Percentiles rank a stretch among this genome's conserved stretches.
These are phyloP conservation scores for Leccinum aurantiacum DNA, from an alignment of 768 basidiomycete species.

Conservation along the genomic window DNA sequence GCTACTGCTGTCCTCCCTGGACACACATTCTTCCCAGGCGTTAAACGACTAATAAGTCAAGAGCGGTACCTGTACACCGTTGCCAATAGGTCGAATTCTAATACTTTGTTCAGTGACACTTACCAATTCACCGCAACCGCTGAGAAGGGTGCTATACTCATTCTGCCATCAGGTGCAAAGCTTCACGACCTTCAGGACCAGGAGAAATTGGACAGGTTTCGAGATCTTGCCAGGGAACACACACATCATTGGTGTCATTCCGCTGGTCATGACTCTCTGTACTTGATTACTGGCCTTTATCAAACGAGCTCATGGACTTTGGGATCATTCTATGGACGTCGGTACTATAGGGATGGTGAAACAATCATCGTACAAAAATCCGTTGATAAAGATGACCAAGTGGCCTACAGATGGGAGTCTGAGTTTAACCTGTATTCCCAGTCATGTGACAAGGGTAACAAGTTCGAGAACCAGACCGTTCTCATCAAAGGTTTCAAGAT, in stretches of 20 bases:
- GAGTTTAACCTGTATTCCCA: background rate
- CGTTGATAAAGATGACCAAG: background rate
- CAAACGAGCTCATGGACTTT: background rate
- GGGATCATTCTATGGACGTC: background rate
- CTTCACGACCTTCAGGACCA: background rate
- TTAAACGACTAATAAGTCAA: no score
- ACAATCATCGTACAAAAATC: background rate
- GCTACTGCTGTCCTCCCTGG: no score
- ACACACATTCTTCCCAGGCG: no score
- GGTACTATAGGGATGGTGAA: background rate
- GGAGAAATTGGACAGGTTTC: background rate
- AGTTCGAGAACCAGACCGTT: constrained; percentile 11
- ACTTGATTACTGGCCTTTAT: constrained; percentile 1
- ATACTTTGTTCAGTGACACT: no score
- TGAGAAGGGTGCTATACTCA: constrained; percentile 1
- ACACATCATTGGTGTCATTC: background rate
- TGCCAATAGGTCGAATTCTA: no score
- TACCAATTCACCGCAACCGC: background rate
- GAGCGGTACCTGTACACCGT: no score
- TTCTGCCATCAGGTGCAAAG: constrained; percentile 5
- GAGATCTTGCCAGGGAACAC: background rate
- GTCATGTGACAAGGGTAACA: background rate
- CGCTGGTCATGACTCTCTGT: background rate
- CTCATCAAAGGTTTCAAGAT: constrained; percentile 13
- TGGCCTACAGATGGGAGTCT: background rate